These are phyloP conservation scores for Fraxinus ornus DNA, from an alignment of 305 asterid genomes.

Conservation along the genomic window DNA sequence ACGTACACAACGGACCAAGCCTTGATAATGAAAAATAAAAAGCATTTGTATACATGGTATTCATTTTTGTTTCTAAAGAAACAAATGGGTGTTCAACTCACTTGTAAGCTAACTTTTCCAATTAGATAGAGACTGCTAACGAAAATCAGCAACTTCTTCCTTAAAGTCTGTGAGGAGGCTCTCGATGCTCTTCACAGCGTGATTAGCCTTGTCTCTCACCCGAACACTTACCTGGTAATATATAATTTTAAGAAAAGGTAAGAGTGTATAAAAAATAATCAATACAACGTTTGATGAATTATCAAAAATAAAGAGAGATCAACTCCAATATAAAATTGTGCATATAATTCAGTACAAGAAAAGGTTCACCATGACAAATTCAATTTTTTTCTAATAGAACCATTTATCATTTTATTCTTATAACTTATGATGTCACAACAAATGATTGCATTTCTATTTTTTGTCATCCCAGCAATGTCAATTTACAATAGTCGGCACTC, in stretches of 20 bases:
- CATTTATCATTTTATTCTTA: neutral
- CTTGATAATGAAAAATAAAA: neutral
- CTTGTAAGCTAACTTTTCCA: neutral
- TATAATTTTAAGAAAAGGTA: neutral
- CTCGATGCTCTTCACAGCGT: conserved; percentile 34
- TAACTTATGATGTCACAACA: neutral
- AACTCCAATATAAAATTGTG: neutral
- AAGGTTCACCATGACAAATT: neutral
- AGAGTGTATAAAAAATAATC: neutral
- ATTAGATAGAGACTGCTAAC: conserved; percentile 23
- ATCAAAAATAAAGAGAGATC: neutral
- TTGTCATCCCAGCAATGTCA: neutral
- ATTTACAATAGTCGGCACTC: neutral
- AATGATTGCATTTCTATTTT: neutral
- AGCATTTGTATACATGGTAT: neutral
- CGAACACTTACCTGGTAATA: conserved; percentile 49
- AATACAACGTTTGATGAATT: neutral
- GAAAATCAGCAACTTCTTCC: conserved; percentile 41
- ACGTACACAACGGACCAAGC: neutral
- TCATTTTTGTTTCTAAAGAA: neutral
- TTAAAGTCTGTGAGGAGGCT: conserved; percentile 44
- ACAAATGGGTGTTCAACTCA: neutral
- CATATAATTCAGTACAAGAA: neutral
- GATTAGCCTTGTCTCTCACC: conserved; percentile 41
- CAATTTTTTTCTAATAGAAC: neutral